Percentiles rank a stretch among this genome's conserved stretches.
phyloP scores from a whole-genome alignment of 768 basidiomycete genomes.

The Hemileccinum rubropunctum region DNA sequence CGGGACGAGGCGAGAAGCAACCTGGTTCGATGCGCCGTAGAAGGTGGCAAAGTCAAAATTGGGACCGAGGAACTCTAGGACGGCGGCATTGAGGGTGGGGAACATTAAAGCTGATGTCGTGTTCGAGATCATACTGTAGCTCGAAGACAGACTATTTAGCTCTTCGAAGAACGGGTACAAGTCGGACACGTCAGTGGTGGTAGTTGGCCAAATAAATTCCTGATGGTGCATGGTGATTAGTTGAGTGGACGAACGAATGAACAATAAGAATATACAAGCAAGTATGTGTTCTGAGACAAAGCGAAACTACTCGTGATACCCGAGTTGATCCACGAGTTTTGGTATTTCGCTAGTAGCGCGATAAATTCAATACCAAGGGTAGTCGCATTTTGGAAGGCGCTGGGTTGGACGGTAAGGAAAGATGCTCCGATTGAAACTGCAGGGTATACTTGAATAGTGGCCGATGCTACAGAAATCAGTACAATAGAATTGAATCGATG shows the following conservation, averaged over 20 bases:
- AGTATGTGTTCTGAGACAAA: conserved; percentile 6
- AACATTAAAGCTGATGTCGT: conserved; percentile 11
- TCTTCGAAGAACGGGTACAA: conserved; percentile 20
- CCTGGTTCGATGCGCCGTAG: conserved; percentile 18
- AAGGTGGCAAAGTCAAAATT: conserved; percentile 5
- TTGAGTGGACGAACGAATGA: background rate
- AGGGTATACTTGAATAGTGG: conserved; percentile 14
- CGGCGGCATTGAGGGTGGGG: conserved; percentile 11
- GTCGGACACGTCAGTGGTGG: background rate
- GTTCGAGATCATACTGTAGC: conserved; percentile 17
- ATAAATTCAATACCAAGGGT: conserved; percentile 19
- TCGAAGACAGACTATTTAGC: conserved; percentile 6
- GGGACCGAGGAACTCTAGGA: conserved; percentile 7
- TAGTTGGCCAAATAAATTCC: conserved; percentile 15
- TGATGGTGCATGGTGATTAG: background rate
- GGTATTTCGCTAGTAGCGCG: conserved; percentile 16
- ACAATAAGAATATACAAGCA: conserved; percentile 8
- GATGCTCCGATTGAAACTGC: conserved; percentile 11
- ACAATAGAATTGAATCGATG: background rate
- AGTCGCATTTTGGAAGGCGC: conserved; percentile 5
- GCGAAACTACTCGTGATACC: conserved; percentile 11
- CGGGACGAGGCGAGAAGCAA: conserved; percentile 20
- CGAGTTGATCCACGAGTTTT: conserved; percentile 9
- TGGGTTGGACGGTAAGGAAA: conserved; percentile 11
- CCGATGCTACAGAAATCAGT: conserved; percentile 12